phyloP scores from a whole-genome alignment of 305 asterid species.

The Rubia occidens region DNA sequence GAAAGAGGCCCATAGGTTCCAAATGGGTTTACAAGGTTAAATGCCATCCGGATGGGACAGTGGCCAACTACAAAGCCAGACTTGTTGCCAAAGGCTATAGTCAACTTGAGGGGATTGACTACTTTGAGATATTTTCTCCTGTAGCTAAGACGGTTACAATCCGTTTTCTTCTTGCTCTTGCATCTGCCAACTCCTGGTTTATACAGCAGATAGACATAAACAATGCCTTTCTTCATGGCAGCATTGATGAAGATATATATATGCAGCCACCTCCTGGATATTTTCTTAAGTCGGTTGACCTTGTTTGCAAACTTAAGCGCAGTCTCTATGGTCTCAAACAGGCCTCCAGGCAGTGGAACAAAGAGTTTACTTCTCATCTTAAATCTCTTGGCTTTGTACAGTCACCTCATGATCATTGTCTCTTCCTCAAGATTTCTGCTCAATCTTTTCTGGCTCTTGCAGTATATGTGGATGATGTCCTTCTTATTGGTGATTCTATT shows the following conservation, averaged over 20 bases:
- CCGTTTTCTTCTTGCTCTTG: not conserved
- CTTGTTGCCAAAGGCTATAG: not conserved
- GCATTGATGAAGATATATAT: not conserved
- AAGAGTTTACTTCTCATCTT: too few relatives aligned
- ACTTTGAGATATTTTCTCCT: not conserved
- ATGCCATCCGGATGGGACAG: not conserved
- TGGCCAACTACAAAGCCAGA: not conserved
- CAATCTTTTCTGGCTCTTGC: too few relatives aligned
- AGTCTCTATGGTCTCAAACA: not conserved
- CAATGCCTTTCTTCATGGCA: not conserved
- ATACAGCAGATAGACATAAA: not conserved
- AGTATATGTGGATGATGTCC: too few relatives aligned
- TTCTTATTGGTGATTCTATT: too few relatives aligned
- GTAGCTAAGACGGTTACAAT: not conserved
- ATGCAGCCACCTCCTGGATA: not conserved
- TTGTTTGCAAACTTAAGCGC: not conserved
- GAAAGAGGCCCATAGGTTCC: not conserved
- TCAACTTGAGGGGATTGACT: not conserved
- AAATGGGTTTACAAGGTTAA: not conserved
- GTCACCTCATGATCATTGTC: too few relatives aligned
- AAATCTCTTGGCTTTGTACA: too few relatives aligned
- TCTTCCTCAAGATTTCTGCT: not conserved
- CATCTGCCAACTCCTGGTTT: not conserved
- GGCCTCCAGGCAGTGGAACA: too few relatives aligned
- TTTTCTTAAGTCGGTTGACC: not conserved